phyloP scores from a whole-genome alignment of 1,139 yeast species.

The Saccharomycopsis crataegensis region DNA sequence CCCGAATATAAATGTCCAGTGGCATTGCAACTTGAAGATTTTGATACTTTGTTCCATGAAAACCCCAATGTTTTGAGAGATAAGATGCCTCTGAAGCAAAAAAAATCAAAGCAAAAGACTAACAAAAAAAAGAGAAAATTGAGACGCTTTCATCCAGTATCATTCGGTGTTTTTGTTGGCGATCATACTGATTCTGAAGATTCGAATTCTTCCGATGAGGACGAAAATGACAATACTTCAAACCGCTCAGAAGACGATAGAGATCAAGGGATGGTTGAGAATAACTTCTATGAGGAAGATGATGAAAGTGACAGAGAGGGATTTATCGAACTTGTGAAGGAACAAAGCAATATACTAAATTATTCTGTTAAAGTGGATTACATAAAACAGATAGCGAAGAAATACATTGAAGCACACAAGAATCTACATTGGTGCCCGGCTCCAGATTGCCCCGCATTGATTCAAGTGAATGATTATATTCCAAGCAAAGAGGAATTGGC shows the following conservation, averaged over 20 bases:
- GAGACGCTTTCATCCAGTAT: conserved; percentile 22
- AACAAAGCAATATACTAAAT: conserved; percentile 1
- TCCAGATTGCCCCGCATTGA: conserved; percentile 65
- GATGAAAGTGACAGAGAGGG: conserved; percentile 25
- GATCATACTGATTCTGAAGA: not conserved
- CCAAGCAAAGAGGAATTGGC: conserved; percentile 25
- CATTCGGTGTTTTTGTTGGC: conserved; percentile 23
- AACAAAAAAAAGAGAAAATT: conserved; percentile 7
- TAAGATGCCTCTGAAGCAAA: conserved; percentile 7
- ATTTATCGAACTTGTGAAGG: conserved; percentile 7
- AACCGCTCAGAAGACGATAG: conserved; percentile 5
- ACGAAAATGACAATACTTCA: not conserved
- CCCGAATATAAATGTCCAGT: conserved; percentile 42
- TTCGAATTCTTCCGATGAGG: not conserved
- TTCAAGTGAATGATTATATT: conserved; percentile 39
- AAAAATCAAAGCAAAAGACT: conserved; percentile 7
- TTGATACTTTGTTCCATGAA: conserved; percentile 24
- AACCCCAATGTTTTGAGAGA: not conserved
- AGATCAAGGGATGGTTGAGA: not conserved
- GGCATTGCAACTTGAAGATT: conserved; percentile 28
- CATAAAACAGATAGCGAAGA: conserved; percentile 25
- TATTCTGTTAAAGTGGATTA: conserved; percentile 3
- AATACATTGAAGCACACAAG: conserved; percentile 46
- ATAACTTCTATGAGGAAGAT: conserved; percentile 25
- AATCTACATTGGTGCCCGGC: conserved; percentile 77